phyloP scores from a whole-genome alignment of 2,329 filamentous ascomycete species.

The Eutypella sp. region DNA sequence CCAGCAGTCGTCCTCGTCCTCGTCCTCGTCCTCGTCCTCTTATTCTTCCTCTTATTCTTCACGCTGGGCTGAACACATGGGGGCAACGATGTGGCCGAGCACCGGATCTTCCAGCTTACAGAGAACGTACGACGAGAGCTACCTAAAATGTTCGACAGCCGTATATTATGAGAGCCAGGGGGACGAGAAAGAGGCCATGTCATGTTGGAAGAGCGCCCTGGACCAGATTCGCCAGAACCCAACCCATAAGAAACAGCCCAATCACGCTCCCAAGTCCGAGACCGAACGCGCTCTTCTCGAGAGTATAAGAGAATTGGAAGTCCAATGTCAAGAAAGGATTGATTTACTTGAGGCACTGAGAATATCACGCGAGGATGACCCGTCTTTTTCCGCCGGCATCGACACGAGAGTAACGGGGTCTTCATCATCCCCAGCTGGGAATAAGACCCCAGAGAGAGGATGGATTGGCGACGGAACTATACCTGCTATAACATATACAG shows the following conservation, averaged over 20 bases:
- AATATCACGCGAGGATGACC: slow-evolving; percentile 50
- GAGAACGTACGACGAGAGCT: slow-evolving; percentile 97
- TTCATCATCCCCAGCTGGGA: slow-evolving; percentile 1
- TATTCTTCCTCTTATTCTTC: not conserved
- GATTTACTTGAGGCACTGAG: slow-evolving; percentile 80
- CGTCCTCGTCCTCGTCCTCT: not conserved
- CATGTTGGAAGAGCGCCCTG: slow-evolving; percentile 84
- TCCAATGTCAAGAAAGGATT: slow-evolving; percentile 90
- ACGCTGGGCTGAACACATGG: not conserved
- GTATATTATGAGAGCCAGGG: slow-evolving; percentile 96
- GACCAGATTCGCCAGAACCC: slow-evolving; percentile 86
- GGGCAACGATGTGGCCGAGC: slow-evolving; percentile 45
- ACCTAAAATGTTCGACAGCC: slow-evolving; percentile 88
- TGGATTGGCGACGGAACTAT: slow-evolving; percentile 80
- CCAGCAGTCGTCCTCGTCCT: not conserved
- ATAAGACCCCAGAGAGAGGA: slow-evolving; percentile 34
- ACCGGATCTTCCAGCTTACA: slow-evolving; percentile 68
- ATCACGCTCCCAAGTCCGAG: slow-evolving; percentile 67
- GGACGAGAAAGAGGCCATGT: slow-evolving; percentile 84
- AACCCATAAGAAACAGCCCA: slow-evolving; percentile 65
- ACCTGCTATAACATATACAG: slow-evolving; percentile 71
- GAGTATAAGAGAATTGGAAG: slow-evolving; percentile 74
- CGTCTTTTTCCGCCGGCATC: slow-evolving; percentile 12
- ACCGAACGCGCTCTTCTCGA: slow-evolving; percentile 80
- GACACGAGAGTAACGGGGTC: slow-evolving; percentile 14